Percentiles rank a stretch among this genome's conserved stretches.
Evolutionary conservation across 2,329 filamentous ascomycete genomes (phyloP).

Genomic region (Verticillium longisporum): DNA sequence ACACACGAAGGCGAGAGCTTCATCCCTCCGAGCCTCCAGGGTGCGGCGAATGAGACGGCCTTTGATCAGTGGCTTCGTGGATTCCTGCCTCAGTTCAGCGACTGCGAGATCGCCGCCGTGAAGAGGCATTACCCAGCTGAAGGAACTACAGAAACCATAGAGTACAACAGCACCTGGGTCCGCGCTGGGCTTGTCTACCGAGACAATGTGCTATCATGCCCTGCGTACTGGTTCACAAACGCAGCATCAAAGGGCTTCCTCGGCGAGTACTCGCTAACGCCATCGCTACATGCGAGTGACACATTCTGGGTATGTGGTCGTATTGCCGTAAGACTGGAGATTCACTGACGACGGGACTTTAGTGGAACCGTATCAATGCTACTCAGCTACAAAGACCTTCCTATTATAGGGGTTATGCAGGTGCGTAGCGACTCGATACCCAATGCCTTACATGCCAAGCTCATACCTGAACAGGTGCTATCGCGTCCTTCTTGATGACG

Average conservation of each 20-base stretch:
- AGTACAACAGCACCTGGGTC: constrained; percentile 42
- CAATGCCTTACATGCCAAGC: constrained; percentile 1
- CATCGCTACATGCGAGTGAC: constrained; percentile 53
- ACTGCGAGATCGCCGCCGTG: constrained; percentile 28
- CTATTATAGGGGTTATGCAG: constrained; percentile 46
- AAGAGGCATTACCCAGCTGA: constrained; percentile 37
- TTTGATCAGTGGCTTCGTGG: constrained; percentile 47
- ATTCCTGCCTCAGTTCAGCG: constrained; percentile 42
- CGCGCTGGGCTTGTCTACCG: constrained; percentile 51
- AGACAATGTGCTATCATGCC: constrained; percentile 53
- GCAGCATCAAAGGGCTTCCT: constrained; percentile 41
- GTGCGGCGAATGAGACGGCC: constrained; percentile 23
- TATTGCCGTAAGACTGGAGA: neutral
- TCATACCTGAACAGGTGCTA: constrained; percentile 35
- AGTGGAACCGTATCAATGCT: constrained; percentile 51
- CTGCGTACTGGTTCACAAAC: constrained; percentile 48
- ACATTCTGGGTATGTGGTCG: constrained; percentile 40
- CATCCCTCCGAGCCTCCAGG: constrained; percentile 41
- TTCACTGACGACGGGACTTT: neutral
- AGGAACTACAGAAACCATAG: constrained; percentile 39
- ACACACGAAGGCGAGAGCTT: constrained; percentile 58
- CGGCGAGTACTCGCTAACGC: constrained; percentile 52
- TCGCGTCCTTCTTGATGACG: constrained; percentile 54
- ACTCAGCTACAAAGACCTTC: constrained; percentile 44
- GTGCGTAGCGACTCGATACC: constrained; percentile 4